phyloP scores from a whole-genome alignment of 768 basidiomycete species.

The Pseudohyphozyma bogoriensis region DNA sequence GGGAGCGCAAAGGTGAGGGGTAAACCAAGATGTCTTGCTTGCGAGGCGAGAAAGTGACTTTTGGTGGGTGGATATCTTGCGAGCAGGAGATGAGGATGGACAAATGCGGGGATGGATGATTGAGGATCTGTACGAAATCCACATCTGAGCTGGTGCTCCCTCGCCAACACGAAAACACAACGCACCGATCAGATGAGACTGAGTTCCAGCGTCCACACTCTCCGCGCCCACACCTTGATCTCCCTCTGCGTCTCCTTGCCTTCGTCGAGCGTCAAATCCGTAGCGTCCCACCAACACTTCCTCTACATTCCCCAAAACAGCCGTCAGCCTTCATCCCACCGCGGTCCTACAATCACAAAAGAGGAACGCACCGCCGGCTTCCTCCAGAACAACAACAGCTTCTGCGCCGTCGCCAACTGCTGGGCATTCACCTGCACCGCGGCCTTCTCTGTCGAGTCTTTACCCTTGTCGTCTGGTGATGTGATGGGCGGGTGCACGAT shows the following conservation, averaged over 20 bases:
- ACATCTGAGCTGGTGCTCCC: not conserved
- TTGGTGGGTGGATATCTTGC: not conserved
- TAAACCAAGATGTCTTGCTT: too few relatives aligned
- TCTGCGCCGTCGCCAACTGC: slow-evolving; percentile 97
- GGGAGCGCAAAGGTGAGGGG: too few relatives aligned
- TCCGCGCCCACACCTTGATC: slow-evolving; percentile 89
- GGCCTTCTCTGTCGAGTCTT: slow-evolving; percentile 25
- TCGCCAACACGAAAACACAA: too few relatives aligned
- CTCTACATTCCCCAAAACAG: slow-evolving; percentile 49
- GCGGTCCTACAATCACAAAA: not conserved
- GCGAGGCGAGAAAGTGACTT: too few relatives aligned
- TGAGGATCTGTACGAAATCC: not conserved
- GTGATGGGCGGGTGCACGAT: slow-evolving; percentile 58
- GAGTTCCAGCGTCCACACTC: slow-evolving; percentile 97
- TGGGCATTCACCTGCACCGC: slow-evolving; percentile 73
- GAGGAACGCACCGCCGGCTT: slow-evolving; percentile 81
- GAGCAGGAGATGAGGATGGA: not conserved
- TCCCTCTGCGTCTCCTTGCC: slow-evolving; percentile 42
- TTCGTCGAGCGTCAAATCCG: slow-evolving; percentile 58
- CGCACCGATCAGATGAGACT: slow-evolving; percentile 56
- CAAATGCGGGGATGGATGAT: not conserved
- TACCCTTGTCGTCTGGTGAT: slow-evolving; percentile 9
- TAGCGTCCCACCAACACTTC: slow-evolving; percentile 99
- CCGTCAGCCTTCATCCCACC: slow-evolving; percentile 1
- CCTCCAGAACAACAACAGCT: slow-evolving; percentile 92